A percentile compares a stretch with the other conserved stretches of the same genome.
These are phyloP conservation scores for Penicillium simplicissimum DNA, from an alignment of 495 filamentous ascomycete species.

Conservation along the genomic window DNA sequence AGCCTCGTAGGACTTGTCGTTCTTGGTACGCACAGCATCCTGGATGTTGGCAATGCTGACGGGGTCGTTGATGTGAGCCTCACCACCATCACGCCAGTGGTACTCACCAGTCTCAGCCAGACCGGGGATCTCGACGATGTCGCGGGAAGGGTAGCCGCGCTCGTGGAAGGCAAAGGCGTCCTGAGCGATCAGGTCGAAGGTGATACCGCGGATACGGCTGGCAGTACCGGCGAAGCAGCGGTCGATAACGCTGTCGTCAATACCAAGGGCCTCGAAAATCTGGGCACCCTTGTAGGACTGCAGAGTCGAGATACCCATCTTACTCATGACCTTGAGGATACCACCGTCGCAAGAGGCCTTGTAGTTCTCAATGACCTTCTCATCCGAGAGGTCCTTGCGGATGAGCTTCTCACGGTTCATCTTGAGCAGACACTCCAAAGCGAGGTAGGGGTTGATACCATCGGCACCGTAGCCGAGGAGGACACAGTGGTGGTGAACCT, in stretches of 20 bases:
- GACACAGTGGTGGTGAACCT: constrained; percentile 99
- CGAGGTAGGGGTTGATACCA: constrained; percentile 94
- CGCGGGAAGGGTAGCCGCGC: constrained; percentile 84
- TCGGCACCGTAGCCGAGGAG: constrained; percentile 95
- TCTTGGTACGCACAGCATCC: constrained; percentile 96
- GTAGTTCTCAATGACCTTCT: constrained; percentile 92
- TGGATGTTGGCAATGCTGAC: constrained; percentile 96
- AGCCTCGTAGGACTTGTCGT: constrained; percentile 99
- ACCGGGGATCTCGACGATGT: constrained; percentile 76
- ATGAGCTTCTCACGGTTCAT: constrained; percentile 95
- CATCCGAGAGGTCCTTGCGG: constrained; percentile 81
- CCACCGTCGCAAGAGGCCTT: constrained; percentile 97
- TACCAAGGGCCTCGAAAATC: constrained; percentile 98
- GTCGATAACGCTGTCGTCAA: constrained; percentile 94
- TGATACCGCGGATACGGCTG: constrained; percentile 92
- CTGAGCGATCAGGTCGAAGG: constrained; percentile 92
- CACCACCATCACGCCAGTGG: constrained; percentile 98
- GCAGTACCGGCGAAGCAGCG: constrained; percentile 96
- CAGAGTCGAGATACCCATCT: constrained; percentile 99
- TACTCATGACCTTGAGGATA: constrained; percentile 99
- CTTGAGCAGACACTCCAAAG: constrained; percentile 98
- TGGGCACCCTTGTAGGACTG: constrained; percentile 99
- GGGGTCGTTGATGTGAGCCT: constrained; percentile 98
- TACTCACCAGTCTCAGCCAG: constrained; percentile 96
- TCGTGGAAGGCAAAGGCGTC: constrained; percentile 98